Evolutionary conservation across 1,139 yeast species (phyloP).

Genomic region (Candida sp.): DNA sequence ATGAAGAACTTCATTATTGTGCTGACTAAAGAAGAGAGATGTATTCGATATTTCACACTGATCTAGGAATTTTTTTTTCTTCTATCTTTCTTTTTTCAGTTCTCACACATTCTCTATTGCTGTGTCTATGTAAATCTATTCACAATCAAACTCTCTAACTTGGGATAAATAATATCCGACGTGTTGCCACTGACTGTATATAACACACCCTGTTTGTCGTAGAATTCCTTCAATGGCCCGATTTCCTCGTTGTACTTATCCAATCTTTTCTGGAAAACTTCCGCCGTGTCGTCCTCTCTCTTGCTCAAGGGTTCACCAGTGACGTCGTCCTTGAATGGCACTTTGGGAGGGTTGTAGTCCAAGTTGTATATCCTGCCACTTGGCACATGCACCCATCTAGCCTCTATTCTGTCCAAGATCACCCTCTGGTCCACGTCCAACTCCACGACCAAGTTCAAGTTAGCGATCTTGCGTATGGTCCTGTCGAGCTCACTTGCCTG

Average conservation of each 20-base stretch:
- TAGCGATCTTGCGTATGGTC: conserved; percentile 43
- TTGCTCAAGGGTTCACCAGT: conserved; percentile 87
- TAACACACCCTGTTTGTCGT: conserved; percentile 55
- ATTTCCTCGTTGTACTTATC: conserved; percentile 64
- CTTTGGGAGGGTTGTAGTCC: conserved; percentile 88
- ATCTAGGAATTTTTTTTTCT: not conserved
- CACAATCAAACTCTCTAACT: conserved; percentile 50
- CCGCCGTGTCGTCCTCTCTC: conserved; percentile 79
- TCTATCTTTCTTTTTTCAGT: not conserved
- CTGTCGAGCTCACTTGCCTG: conserved; percentile 70
- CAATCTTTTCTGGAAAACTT: conserved; percentile 69
- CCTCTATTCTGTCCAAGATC: conserved; percentile 80
- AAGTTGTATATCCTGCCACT: conserved; percentile 89
- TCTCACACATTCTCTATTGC: not conserved
- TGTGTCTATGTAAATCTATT: conserved; percentile 15
- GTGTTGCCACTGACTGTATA: conserved; percentile 72
- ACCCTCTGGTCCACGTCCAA: conserved; percentile 82
- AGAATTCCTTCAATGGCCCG: conserved; percentile 67
- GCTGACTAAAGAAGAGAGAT: not conserved
- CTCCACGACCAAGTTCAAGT: conserved; percentile 77
- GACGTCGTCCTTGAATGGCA: conserved; percentile 79
- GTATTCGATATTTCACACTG: not conserved
- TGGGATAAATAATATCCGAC: conserved; percentile 83
- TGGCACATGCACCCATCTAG: conserved; percentile 82
- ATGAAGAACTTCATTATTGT: conserved; percentile 69